Evolutionary conservation across 805 yeast genomes (phyloP), one percentile per base, ranked within the genome.

Genomic region (Myxozyma nipponensis): DNA sequence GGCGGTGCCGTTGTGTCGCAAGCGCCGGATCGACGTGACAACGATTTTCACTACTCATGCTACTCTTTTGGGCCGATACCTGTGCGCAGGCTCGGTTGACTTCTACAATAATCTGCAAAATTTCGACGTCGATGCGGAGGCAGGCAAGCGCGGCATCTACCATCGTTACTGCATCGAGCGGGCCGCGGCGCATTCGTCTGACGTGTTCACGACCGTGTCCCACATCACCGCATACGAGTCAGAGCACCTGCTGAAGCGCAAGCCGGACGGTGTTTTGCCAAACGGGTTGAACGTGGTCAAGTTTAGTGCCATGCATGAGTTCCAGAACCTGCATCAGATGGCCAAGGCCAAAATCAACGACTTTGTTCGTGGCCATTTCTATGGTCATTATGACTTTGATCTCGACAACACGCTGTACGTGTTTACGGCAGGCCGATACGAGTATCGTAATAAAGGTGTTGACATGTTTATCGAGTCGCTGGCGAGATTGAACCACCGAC

Each of bases 31-130:
- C 52, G 98, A 91, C 64, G 89, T 88, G 53, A 88, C 96, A 52
- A 90, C 98, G 23, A 84, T 91, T 57, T 91, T 91, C 75, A 91
- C 98, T 36, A 91, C 98, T 21, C 98, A 91, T 69, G 98, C 98
- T 2, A 91, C 98, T 9, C 73, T 91, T 56, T 76, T 93, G 58
- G 98, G 98, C 38, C 81, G 98, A 61, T 91, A 91, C 67, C 71
- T 91, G 56, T 91, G 98, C 74, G 98, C 98, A 4, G 98, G 98
- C 26, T 83, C 90, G 36, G 95, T 89, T 39, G 98, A 91, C 69
- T 93, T 91, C 66, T 91, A 91, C 75, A 91, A 91, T 72, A 89
- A 90, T 66, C 75, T 91, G 63, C 84, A 84, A 55, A 71, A 77
- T 58, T 90, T 93, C 65, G 98, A 91, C 63, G 98, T 91, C 44